Evolutionary conservation across 352 stramenopile species (phyloP).

Genomic region (Globisporangium emineosum): DNA sequence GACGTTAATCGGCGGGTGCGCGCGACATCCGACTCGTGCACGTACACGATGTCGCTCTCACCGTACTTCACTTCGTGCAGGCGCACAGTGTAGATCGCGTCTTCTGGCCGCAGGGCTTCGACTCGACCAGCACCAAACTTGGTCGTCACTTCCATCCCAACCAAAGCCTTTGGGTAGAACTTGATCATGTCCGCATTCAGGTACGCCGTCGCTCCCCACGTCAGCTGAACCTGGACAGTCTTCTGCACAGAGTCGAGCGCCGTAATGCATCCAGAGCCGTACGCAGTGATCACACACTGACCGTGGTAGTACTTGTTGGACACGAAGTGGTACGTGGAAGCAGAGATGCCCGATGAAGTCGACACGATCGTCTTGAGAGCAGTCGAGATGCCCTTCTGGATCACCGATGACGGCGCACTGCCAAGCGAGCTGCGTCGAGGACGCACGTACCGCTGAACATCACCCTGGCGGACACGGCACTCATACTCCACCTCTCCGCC

Average conservation of each 20-base stretch:
- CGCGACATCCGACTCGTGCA: conserved; percentile 66
- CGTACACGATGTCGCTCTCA: conserved; percentile 66
- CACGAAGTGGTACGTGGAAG: conserved; percentile 50
- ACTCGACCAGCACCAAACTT: conserved; percentile 72
- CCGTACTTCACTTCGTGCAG: conserved; percentile 36
- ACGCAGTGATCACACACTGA: conserved; percentile 72
- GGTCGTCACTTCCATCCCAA: conserved; percentile 69
- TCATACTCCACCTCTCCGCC: conserved; percentile 37
- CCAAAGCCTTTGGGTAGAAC: conserved; percentile 68
- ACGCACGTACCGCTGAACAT: conserved; percentile 41
- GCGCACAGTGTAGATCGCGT: conserved; percentile 79
- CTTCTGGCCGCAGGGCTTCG: conserved; percentile 52
- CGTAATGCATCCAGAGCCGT: conserved; percentile 55
- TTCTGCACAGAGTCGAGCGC: conserved; percentile 47
- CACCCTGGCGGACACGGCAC: conserved; percentile 30
- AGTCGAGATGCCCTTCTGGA: conserved; percentile 43
- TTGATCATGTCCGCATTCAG: conserved; percentile 60
- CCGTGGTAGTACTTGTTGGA: conserved; percentile 72
- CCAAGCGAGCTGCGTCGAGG: conserved; percentile 29
- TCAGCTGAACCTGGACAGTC: conserved; percentile 59
- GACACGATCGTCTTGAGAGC: conserved; percentile 58
- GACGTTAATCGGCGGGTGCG: conserved; percentile 36
- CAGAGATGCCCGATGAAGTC: conserved; percentile 47
- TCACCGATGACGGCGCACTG: conserved; percentile 28
- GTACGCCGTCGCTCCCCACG: conserved; percentile 55